Base-by-base conservation (phyloP, 2,329 filamentous ascomycete species). In the Pyricularia sp. region DNA sequence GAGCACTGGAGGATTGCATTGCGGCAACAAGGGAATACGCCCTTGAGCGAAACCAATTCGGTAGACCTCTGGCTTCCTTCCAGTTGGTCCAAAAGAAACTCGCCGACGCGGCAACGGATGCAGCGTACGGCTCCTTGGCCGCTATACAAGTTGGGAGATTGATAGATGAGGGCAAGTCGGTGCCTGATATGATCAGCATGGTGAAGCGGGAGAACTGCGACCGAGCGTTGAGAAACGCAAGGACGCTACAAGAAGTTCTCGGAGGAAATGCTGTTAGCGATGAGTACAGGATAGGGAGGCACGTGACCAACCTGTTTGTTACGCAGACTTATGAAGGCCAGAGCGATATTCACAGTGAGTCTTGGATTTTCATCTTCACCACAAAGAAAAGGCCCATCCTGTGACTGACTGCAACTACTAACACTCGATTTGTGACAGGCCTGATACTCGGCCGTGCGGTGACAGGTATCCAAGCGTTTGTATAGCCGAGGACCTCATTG, bases 181-280 rank as follows among this genome's bases (percentile, higher is more conserved):
- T 89, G 2, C 93, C 94, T 7, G 94, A 99, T 79, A 97, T 97
- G 93, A 96, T 99, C 72, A 87, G 84, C 74, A 84, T 99, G 90
- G 87, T 97, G 74, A 99, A 99, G 84, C 83, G 94, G 70, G 93
- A 97, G 79, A 99, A 99, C 77, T 99, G 94, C 76, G 94, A 99
- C 77, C 82, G 88, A 64, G 94, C 94, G 19, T 79, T 99, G 71
- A 79, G 84, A 33, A 92, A 93, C 69, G 87, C 92, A 24, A 83
- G 94, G 69, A 79, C 82, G 73, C 79, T 99, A 67, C 94, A 99
- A 77, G 94, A 99, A 79, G 85, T 99, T 26, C 97, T 99, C 78
- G 94, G 94, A 66, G 94, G 94, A 33, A 99, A 99, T 73, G 94
- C 94, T n/a, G 91, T 94, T 62, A 96, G 92, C 72, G 94, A 99